A percentile compares a stretch with the other conserved stretches of the same genome.
Evolutionary conservation across 768 basidiomycete species (phyloP).

Genomic region (Boletus vinaceobasis): DNA sequence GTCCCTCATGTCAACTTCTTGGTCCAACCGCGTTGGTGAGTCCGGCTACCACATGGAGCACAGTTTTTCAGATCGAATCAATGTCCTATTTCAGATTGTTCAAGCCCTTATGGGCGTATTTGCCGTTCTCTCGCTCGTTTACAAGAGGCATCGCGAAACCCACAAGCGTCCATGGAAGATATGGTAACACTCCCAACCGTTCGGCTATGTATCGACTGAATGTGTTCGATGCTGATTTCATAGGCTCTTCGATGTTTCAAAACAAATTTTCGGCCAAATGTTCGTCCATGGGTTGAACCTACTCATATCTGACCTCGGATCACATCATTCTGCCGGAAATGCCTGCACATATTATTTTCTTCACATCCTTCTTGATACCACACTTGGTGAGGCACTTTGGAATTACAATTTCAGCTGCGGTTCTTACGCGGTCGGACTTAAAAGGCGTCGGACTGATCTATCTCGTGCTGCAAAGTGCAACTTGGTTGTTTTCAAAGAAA

Average conservation of each 20-base stretch:
- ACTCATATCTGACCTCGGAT: constrained; percentile 73
- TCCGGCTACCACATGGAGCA: neutral
- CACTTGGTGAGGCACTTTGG: constrained; percentile 55
- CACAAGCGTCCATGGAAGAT: constrained; percentile 89
- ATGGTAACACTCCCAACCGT: constrained; percentile 52
- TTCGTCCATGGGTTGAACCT: constrained; percentile 80
- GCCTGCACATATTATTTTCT: constrained; percentile 92
- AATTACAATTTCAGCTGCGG: neutral
- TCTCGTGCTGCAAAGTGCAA: constrained; percentile 60
- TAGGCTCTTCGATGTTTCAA: constrained; percentile 91
- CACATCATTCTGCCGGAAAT: constrained; percentile 66
- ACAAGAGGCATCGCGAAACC: constrained; percentile 84
- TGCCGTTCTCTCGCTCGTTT: constrained; percentile 82
- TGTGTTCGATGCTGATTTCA: neutral
- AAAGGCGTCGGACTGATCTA: constrained; percentile 80
- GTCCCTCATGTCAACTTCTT: constrained; percentile 41
- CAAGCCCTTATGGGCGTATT: constrained; percentile 88
- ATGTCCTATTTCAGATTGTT: constrained; percentile 49
- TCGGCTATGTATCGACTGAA: constrained; percentile 3
- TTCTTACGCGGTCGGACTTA: constrained; percentile 6
- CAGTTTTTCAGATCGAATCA: neutral
- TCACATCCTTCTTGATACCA: constrained; percentile 79
- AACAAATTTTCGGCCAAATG: constrained; percentile 85
- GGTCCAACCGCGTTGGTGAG: constrained; percentile 47
- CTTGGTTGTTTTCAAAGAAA: constrained; percentile 60